Conservation (phyloP, 2,329 filamentous ascomycete genomes). For the Neopestalotiopsis sp. region DNA sequence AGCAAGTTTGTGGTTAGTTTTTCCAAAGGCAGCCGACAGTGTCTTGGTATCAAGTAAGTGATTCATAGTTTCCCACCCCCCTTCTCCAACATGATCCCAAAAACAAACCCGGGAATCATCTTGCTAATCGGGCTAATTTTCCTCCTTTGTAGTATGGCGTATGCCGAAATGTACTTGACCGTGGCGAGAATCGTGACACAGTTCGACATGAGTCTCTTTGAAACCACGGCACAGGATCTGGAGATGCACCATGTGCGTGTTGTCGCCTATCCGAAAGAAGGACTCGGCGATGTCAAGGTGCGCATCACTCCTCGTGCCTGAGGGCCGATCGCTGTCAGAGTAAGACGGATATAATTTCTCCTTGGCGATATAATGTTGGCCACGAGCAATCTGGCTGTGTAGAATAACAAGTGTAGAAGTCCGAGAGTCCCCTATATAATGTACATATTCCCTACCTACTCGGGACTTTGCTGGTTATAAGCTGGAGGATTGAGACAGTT, state of each 20-base stretch:
- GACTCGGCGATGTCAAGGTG: not conserved
- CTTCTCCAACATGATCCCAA: not conserved
- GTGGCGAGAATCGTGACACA: not conserved
- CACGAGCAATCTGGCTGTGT: too few relatives aligned
- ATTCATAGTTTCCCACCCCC: not conserved
- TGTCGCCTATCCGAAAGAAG: not conserved
- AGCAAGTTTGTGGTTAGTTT: slow-evolving; percentile 6
- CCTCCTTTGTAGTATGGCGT: not conserved
- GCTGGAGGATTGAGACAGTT: too few relatives aligned
- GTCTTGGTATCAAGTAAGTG: slow-evolving; percentile 9
- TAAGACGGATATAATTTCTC: not conserved
- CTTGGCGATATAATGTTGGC: too few relatives aligned
- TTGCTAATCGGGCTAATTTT: not conserved
- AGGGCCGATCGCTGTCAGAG: not conserved
- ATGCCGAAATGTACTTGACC: slow-evolving; percentile 4
- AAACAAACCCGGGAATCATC: not conserved
- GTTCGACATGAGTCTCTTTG: slow-evolving; percentile 6
- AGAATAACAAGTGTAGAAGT: too few relatives aligned
- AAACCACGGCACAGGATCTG: not conserved
- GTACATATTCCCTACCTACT: too few relatives aligned
- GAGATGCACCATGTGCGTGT: not conserved
- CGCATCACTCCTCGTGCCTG: not conserved
- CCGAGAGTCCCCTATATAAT: too few relatives aligned
- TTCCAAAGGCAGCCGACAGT: not conserved
- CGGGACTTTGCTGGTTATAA: too few relatives aligned